Conservation (phyloP, 768 basidiomycete species). For the Tulasnella sp. region DNA sequence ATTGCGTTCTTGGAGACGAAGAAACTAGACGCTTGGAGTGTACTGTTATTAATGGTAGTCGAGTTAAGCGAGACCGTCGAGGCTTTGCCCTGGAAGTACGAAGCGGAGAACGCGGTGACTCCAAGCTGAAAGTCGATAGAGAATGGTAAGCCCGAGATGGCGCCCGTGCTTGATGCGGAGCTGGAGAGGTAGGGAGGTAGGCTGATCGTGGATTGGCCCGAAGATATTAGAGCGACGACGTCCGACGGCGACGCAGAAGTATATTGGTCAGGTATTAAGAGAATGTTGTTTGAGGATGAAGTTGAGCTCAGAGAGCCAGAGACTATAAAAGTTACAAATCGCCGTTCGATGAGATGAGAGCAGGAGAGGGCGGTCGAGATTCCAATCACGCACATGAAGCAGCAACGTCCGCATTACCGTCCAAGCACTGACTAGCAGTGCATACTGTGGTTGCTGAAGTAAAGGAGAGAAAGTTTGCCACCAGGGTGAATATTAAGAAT, state of each 20-base stretch:
- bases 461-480: not conserved
- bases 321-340: constrained; percentile 38
- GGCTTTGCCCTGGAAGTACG: not conserved
- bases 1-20: constrained; percentile 61
- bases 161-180: constrained; percentile 19
- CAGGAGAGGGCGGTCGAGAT: not conserved
- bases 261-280: constrained; percentile 43
- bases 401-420: constrained; percentile 8
- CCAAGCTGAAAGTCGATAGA: constrained; percentile 20
- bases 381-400: not conserved
- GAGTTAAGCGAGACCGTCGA: constrained; percentile 23
- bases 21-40: constrained; percentile 52
- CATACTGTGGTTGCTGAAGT: constrained; percentile 19
- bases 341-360: not conserved
- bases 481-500: constrained; percentile 1
- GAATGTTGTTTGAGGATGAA: constrained; percentile 39
- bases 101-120: constrained; percentile 12
- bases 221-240: constrained; percentile 62
- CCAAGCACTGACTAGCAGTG: constrained; percentile 20
- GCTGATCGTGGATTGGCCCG: constrained; percentile 55
- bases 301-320: constrained; percentile 51
- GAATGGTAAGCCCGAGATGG: constrained; percentile 21
- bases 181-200: constrained; percentile 40
- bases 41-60: constrained; percentile 40
- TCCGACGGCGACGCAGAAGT: constrained; percentile 52